Evolutionary conservation across 345 rosid genomes (phyloP), one percentile per base, ranked within the genome.

Genomic region (Lepidium sativum): DNA sequence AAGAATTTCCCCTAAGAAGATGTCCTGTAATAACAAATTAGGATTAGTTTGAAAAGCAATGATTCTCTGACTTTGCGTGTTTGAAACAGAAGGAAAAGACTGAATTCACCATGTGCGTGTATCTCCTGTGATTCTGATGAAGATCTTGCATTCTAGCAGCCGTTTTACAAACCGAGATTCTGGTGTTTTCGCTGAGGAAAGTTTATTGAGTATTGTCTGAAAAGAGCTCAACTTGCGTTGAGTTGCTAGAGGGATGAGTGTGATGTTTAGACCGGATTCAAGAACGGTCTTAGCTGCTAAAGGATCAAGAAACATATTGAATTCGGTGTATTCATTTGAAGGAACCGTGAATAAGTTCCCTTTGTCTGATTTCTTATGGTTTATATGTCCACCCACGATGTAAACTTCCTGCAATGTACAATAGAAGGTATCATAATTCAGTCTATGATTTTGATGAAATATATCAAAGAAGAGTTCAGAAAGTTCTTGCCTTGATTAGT

Each of bases 221-320:
- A 85, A 83, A 6, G 87, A 79, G 17, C 73, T 68, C 27, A 86
- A 75, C 51, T 71, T 71, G 6, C 82, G 81, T 73, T 87, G 97
- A 35, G 74, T 52, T 16, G 73, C 63, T 4, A 89, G 86, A 6
- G 98, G 98, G 53, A 87, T 69, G 63, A 92, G 86, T 11, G 83
- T 92, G 73, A 89, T 78, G 55, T 82, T 57, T 15, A 92, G 64
- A 20, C 72, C 67, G 4, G 98, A 92, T 25, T 79, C 72, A 4
- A 92, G 72, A 35, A 87, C 97, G 3, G 77, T 73, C 63, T 87
- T 86, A 29, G 94, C 94, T 18, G 97, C 94, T 34, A 80, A 75
- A 8, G 98, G 96, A 65, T 92, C 98, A 5, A 92, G 89, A 79
- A 80, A 87, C 82, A 92, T 84, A 51, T 87, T 92, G 84, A 87